These are phyloP conservation scores for Torrubiellomyces zombiae DNA, from an alignment of 2,329 filamentous ascomycete species.

Conservation along the genomic window DNA sequence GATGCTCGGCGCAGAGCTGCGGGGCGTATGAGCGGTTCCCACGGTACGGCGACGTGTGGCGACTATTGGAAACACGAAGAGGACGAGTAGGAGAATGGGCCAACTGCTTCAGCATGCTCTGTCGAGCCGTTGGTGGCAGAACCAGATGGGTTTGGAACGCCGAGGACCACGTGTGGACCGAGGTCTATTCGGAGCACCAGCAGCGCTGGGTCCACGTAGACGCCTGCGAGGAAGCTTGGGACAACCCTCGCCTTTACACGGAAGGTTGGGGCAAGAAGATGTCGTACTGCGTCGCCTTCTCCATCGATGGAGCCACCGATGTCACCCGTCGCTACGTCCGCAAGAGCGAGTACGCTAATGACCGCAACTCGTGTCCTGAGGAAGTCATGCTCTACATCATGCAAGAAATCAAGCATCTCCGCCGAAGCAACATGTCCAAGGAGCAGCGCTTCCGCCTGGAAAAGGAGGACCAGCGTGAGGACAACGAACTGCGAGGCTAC, in stretches of 20 bases:
- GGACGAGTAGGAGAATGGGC: slow-evolving; percentile 92
- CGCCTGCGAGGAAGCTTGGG: slow-evolving; percentile 86
- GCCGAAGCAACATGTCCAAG: slow-evolving; percentile 72
- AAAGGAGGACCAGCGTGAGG: slow-evolving; percentile 63
- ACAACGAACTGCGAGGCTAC: slow-evolving; percentile 57
- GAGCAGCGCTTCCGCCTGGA: slow-evolving; percentile 67
- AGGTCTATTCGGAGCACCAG: slow-evolving; percentile 88
- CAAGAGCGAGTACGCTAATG: slow-evolving; percentile 53
- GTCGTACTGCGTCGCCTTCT: slow-evolving; percentile 94
- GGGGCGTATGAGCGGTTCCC: slow-evolving; percentile 76
- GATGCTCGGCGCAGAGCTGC: slow-evolving; percentile 63
- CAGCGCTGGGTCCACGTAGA: slow-evolving; percentile 95
- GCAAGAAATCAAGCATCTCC: slow-evolving; percentile 74
- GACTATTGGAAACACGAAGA: slow-evolving; percentile 67
- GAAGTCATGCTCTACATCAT: slow-evolving; percentile 83
- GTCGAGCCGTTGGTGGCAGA: slow-evolving; percentile 74
- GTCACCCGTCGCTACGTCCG: slow-evolving; percentile 53
- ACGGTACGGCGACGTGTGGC: slow-evolving; percentile 89
- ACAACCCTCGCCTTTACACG: slow-evolving; percentile 79
- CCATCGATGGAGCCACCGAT: slow-evolving; percentile 62
- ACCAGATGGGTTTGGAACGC: slow-evolving; percentile 98
- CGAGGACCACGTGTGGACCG: slow-evolving; percentile 95
- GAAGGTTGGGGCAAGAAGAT: slow-evolving; percentile 95
- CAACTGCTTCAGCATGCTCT: slow-evolving; percentile 98
- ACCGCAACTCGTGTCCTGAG: slow-evolving; percentile 68